Base-by-base conservation (phyloP, 257 asterid genomes). In the Fraxinus quadrangulata region DNA sequence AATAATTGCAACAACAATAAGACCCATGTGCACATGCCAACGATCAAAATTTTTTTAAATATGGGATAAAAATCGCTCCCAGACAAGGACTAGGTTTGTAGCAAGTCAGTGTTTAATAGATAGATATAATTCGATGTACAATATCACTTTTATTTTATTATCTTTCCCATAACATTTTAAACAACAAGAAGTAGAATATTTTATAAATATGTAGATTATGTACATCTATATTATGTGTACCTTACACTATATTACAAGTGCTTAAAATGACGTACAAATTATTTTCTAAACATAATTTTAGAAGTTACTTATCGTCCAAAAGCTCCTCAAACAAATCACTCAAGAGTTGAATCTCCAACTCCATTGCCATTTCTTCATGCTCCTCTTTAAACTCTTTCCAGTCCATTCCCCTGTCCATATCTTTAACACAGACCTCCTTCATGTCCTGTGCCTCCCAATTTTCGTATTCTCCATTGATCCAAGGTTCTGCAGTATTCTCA, bases 301-400 rank as follows among this genome's bases (percentile, higher is more conserved):
- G 2, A 47, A 63, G 17, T 63, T 26, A 63, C n/a, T 63, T n/a
- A 83, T 87, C 91, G 33, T 4, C 77, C 40, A 88, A 77, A 77
- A 86, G 73, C 78, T 89, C 86, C 73, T 87, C 78, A 1, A 90
- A 19, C 75, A 93, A 85, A 73, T 85, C 84, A 73, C 85, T 81
- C 36, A 87, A 77, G 23, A 93, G 61, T 49, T 45, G 9, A 24
- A 40, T 42, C 84, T 89, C 96, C 83, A 93, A 72, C 14, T 81
- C 85, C 72, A 75, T 54, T 10, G 82, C 82, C 42, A 90, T n/a
- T 24, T 87, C 92, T 75, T 89, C 81, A 70, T 81, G 80, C 54
- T 89, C 96, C 73, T 86, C 85, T 13, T 77, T 70, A 67, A 85
- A 89, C 30, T 79, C 82, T 77, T 79, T 80, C 97, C 97, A 90